Evolutionary conservation across 208 protist species (phyloP).

Genomic region (Porcisia hertigi): DNA sequence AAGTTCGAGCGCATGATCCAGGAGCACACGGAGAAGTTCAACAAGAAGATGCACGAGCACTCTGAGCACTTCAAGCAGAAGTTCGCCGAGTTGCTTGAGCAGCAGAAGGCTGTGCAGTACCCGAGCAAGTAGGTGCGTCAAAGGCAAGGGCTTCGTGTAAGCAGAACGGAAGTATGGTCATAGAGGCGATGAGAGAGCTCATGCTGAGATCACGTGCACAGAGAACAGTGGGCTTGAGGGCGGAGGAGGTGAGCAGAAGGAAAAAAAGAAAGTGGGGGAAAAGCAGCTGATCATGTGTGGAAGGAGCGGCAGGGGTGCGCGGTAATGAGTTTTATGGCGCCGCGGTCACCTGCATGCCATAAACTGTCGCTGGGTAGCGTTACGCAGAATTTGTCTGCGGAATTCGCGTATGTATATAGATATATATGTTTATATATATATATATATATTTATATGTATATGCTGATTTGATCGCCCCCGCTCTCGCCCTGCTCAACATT

Average conservation of each 20-base stretch:
- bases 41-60: slow-evolving; percentile 93
- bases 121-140: slow-evolving; percentile 65
- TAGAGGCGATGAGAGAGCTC: not conserved
- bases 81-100: slow-evolving; percentile 88
- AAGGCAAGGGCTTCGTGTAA: not conserved
- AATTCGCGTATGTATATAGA: too few species aligned
- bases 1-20: slow-evolving; percentile 94
- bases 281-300: too few species aligned
- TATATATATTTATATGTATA: too few species aligned
- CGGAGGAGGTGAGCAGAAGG: too few species aligned
- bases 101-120: slow-evolving; percentile 93
- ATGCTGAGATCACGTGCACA: not conserved
- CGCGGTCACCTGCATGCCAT: too few species aligned
- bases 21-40: slow-evolving; percentile 93
- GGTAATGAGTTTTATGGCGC: too few species aligned
- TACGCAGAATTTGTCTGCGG: too few species aligned
- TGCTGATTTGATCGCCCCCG: not conserved
- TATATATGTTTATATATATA: too few species aligned
- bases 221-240: not conserved
- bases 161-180: not conserved
- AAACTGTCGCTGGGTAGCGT: too few species aligned
- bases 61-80: slow-evolving; percentile 92
- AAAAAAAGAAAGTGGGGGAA: too few species aligned
- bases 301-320: too few species aligned
- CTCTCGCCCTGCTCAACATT: not conserved